phyloP scores from a whole-genome alignment of 1,284 basidiomycete genomes.

The Austroboletus niveus region DNA sequence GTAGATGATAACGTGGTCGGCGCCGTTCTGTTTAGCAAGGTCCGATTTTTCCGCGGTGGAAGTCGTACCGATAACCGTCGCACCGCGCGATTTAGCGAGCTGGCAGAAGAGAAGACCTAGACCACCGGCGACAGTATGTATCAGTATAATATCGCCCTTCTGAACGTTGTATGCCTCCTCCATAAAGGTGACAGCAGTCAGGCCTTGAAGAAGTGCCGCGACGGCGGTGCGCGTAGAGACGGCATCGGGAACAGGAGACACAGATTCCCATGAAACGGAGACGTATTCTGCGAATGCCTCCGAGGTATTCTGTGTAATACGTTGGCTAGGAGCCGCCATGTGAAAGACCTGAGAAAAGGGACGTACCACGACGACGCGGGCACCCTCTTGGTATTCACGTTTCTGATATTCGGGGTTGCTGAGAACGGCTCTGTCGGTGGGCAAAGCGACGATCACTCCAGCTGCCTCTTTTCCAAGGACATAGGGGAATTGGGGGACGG shows the following conservation, averaged over 20 bases:
- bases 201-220: slow-evolving; percentile 69
- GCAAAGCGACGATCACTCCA: slow-evolving; percentile 74
- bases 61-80: slow-evolving; percentile 92
- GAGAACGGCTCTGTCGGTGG: slow-evolving; percentile 55
- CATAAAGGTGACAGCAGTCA: slow-evolving; percentile 80
- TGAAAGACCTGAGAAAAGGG: neutral
- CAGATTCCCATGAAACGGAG: slow-evolving; percentile 61
- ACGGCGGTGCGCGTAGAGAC: slow-evolving; percentile 69
- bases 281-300: slow-evolving; percentile 77
- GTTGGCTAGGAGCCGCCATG: neutral
- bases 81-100: slow-evolving; percentile 70
- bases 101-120: slow-evolving; percentile 64
- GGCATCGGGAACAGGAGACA: slow-evolving; percentile 58
- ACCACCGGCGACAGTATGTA: slow-evolving; percentile 90
- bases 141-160: slow-evolving; percentile 68
- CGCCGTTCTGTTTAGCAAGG: slow-evolving; percentile 79
- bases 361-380: slow-evolving; percentile 63
- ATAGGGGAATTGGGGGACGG: slow-evolving; percentile 61
- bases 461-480: slow-evolving; percentile 78
- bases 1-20: slow-evolving; percentile 86
- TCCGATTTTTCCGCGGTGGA: slow-evolving; percentile 84
- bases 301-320: slow-evolving; percentile 44
- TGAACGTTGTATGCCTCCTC: slow-evolving; percentile 85
- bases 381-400: slow-evolving; percentile 57
- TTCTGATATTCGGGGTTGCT: slow-evolving; percentile 58